A percentile compares a stretch with the other conserved stretches of the same genome.
These are phyloP conservation scores for Tolypocladium capitatum DNA, from an alignment of 2,329 filamentous ascomycete genomes.

Conservation along the genomic window DNA sequence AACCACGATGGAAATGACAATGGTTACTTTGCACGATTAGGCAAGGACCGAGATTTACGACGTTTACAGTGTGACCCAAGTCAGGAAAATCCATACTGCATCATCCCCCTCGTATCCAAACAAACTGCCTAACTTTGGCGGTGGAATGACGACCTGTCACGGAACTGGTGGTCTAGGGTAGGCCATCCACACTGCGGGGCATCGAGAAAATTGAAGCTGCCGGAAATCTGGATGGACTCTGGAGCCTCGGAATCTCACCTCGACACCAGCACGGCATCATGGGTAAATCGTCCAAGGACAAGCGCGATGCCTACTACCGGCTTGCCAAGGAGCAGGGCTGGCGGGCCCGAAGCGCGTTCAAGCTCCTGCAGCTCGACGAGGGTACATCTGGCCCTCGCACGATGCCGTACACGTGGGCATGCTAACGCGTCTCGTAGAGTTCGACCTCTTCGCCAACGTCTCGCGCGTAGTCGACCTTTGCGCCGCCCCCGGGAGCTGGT, in stretches of 20 bases:
- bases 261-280: slow-evolving; percentile 30
- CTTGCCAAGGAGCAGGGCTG: slow-evolving; percentile 98
- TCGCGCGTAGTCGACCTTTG: slow-evolving; percentile 92
- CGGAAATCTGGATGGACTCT: not conserved
- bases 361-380: slow-evolving; percentile 88
- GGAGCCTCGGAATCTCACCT: not conserved
- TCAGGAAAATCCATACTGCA: too few species aligned
- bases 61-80: too few species aligned
- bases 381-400: slow-evolving; percentile 18
- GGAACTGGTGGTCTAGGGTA: not conserved
- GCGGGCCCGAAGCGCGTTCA: slow-evolving; percentile 92
- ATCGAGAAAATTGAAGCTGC: not conserved
- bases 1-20: too few species aligned
- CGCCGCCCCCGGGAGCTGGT: slow-evolving; percentile 93
- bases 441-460: slow-evolving; percentile 82
- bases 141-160: too few species aligned
- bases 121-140: too few species aligned
- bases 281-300: slow-evolving; percentile 98
- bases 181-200: not conserved
- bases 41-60: too few species aligned
- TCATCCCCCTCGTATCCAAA: too few species aligned
- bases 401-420: not conserved
- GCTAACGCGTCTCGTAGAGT: slow-evolving; percentile 43
- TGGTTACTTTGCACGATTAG: not conserved
- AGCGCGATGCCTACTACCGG: slow-evolving; percentile 93